Evolutionary conservation across 2,329 filamentous ascomycete genomes (phyloP).

Genomic region (Lachnum nothofagi): DNA sequence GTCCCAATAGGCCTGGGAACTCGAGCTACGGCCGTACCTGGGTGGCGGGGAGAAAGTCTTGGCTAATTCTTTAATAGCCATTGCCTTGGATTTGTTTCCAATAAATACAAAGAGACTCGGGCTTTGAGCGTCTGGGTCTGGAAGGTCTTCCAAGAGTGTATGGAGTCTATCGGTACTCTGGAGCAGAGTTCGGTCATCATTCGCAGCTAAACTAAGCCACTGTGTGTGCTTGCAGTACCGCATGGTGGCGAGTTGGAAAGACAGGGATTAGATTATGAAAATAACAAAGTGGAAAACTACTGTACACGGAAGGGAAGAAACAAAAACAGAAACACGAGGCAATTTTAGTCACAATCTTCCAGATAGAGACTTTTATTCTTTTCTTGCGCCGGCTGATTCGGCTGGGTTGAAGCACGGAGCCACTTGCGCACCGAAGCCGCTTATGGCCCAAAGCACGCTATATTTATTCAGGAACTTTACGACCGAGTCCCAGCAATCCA

Average conservation of each 20-base stretch:
- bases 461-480: conserved; percentile 8
- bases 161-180: conserved; percentile 16
- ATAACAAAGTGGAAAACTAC: neutral
- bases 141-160: conserved; percentile 17
- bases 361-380: too few species aligned
- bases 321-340: conserved; percentile 1
- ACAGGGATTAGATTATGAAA: neutral
- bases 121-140: conserved; percentile 12
- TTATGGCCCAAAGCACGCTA: conserved; percentile 2
- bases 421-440: conserved; percentile 10
- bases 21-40: conserved; percentile 8
- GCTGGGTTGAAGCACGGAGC: conserved; percentile 2
- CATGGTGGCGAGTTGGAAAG: conserved; percentile 8
- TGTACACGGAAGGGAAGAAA: too few species aligned
- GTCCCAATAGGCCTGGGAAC: conserved; percentile 9
- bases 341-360: too few species aligned
- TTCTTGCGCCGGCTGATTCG: too few species aligned
- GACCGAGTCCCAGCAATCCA: too few species aligned
- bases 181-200: conserved; percentile 13
- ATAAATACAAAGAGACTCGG: conserved; percentile 19
- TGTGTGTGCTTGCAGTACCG: conserved; percentile 19
- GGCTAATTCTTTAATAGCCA: conserved; percentile 18
- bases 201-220: conserved; percentile 13
- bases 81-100: conserved; percentile 17
- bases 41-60: conserved; percentile 16